Base-by-base conservation (phyloP, 2,329 filamentous ascomycete species). In the Alternaria triticimaculans region DNA sequence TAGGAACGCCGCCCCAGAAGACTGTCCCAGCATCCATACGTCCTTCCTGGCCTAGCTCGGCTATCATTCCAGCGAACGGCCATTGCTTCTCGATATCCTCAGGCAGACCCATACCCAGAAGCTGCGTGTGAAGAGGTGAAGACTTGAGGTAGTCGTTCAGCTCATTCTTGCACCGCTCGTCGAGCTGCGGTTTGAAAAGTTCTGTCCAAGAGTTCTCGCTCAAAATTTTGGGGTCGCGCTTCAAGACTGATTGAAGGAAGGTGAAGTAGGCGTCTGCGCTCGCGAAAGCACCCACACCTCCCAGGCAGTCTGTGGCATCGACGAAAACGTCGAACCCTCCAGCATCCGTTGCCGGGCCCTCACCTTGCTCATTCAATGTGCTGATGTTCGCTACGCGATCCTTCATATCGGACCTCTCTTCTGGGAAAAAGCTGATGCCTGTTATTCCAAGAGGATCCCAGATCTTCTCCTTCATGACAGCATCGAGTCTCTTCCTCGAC, bases 401-500 rank as follows among this genome's bases (percentile, higher is more conserved):
- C 21, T 65, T 63, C 49, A 77, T 46, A 21, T 75, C 74, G 4
- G 70, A 64, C 1, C 72, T 63, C 15, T 45, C 41, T 2, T 45
- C 60, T 0, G 72, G 87, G 55, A 88, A 79, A 82, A 91, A 87
- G 60, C 81, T 85, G 68, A 88, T 84, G 54, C 86, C 82, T 3
- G 81, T 78, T 58, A 85, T 75, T 0, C 78, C 80, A 3, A 85
- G 76, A 0, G 82, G 83, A 60, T 80, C 71, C 74, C 82, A 80
- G 30, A 85, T 55, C 37, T 44, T 55, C 45, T 58, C 46, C 12
- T 58, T 44, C 46, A 55, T 44, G 25, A 81, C 82, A 25, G 81
- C 78, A 55, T 82, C 79, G 1, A 85, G 75, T 4, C 69, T 66
- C 25, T 76, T 65, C 6, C 80, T 78, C 2, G 80, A 78, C 18